Conservation (phyloP, 2,329 filamentous ascomycete genomes). For the Myotisia sp. region DNA sequence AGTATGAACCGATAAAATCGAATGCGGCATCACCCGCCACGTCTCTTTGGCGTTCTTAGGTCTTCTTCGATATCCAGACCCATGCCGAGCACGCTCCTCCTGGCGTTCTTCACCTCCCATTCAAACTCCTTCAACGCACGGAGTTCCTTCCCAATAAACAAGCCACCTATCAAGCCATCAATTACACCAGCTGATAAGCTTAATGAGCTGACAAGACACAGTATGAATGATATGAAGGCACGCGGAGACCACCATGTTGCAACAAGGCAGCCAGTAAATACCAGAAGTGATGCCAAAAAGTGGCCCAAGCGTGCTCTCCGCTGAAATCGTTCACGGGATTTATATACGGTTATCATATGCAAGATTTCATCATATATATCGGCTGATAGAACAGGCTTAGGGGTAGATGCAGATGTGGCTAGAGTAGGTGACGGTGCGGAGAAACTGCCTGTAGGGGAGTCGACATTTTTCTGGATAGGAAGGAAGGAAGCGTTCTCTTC, state of each 20-base stretch:
- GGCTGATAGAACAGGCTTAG: constrained; percentile 3
- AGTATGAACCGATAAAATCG: no score
- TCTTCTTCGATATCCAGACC: constrained; percentile 14
- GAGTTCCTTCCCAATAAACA: constrained; percentile 78
- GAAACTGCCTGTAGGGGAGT: background rate
- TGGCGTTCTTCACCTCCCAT: constrained; percentile 72
- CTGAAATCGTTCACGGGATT: constrained; percentile 55
- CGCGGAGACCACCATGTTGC: constrained; percentile 74
- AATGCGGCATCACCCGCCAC: no score
- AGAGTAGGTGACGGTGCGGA: constrained; percentile 1
- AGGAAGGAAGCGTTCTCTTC: constrained; percentile 10
- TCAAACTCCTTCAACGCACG: constrained; percentile 77
- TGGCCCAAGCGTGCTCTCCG: constrained; percentile 57
- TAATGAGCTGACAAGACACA: constrained; percentile 67
- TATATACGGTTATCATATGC: constrained; percentile 53
- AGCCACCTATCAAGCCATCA: constrained; percentile 69
- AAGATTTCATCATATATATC: constrained; percentile 60
- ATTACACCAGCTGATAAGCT: constrained; percentile 61
- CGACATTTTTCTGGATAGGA: constrained; percentile 12
- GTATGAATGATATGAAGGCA: constrained; percentile 63
- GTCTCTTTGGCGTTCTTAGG: constrained; percentile 5
- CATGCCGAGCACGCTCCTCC: constrained; percentile 14
- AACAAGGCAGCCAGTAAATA: constrained; percentile 61
- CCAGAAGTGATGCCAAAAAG: constrained; percentile 52
- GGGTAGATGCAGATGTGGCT: constrained; percentile 3